Evolutionary conservation across 164 flowering plant genomes (phyloP).

Genomic region (Chimonanthus salicifolius): DNA sequence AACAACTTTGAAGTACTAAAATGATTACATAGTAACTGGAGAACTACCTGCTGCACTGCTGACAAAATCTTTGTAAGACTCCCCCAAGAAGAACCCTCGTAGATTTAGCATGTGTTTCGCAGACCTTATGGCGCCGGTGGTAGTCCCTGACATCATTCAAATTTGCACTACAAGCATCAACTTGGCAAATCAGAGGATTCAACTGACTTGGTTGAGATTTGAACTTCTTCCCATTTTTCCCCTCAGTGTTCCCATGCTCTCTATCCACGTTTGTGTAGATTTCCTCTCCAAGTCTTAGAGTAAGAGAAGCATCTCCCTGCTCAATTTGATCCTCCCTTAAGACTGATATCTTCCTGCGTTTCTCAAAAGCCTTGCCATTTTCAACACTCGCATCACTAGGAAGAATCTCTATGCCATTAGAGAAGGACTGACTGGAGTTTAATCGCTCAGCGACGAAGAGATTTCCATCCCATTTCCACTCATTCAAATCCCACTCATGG

Average conservation of each 20-base stretch:
- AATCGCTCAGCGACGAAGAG: conserved; percentile 37
- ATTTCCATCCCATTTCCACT: conserved; percentile 61
- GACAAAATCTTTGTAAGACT: conserved; percentile 54
- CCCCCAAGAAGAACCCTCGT: conserved; percentile 35
- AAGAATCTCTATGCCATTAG: conserved; percentile 22
- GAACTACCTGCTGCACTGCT: conserved; percentile 56
- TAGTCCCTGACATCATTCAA: conserved; percentile 48
- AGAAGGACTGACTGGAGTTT: conserved; percentile 21
- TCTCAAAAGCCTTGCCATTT: conserved; percentile 26
- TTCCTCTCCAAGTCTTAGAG: conserved; percentile 39
- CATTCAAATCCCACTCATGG: conserved; percentile 46
- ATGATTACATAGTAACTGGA: background rate
- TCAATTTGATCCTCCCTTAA: conserved; percentile 26
- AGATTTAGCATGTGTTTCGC: conserved; percentile 58
- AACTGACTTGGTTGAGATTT: conserved; percentile 23
- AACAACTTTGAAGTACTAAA: background rate
- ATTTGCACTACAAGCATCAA: conserved; percentile 48
- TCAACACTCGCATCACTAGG: conserved; percentile 19
- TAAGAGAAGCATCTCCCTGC: conserved; percentile 28
- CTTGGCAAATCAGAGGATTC: conserved; percentile 52
- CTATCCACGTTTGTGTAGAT: conserved; percentile 16
- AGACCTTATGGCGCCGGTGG: conserved; percentile 59
- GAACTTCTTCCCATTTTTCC: conserved; percentile 33
- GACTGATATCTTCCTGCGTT: conserved; percentile 26
- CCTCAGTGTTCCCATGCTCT: conserved; percentile 29